phyloP scores from a whole-genome alignment of 208 protist species.

The Crithidia bombi region DNA sequence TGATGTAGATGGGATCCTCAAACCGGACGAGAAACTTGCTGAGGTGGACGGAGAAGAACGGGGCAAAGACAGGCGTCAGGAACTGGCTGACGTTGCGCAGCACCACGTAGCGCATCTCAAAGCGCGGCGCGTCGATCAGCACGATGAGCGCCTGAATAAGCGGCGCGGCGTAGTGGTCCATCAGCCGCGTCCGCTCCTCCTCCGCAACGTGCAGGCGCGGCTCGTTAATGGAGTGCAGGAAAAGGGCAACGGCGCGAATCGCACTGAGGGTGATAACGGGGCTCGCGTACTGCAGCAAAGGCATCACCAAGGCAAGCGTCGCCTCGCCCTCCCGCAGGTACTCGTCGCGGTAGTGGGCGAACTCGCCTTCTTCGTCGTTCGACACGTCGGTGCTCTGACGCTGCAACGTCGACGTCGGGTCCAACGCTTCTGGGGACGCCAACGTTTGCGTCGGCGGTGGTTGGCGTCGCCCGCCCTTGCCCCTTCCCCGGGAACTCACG shows the following conservation, averaged over 20 bases:
- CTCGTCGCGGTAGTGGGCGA: conserved; percentile 10
- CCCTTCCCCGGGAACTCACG: neutral
- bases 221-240: conserved; percentile 52
- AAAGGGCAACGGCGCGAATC: conserved; percentile 86
- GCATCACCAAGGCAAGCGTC: conserved; percentile 93
- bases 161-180: conserved; percentile 63
- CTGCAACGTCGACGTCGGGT: neutral
- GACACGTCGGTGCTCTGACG: conserved; percentile 2
- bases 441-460: neutral
- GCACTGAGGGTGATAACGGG: conserved; percentile 95
- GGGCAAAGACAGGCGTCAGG: conserved; percentile 70
- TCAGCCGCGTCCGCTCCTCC: conserved; percentile 31
- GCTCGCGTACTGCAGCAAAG: conserved; percentile 96
- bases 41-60: conserved; percentile 77
- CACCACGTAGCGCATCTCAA: conserved; percentile 97
- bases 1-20: conserved; percentile 99
- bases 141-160: conserved; percentile 91
- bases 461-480: neutral
- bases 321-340: conserved; percentile 46
- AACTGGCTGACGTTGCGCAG: conserved; percentile 98
- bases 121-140: conserved; percentile 71
- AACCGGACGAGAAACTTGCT: conserved; percentile 98
- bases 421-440: neutral
- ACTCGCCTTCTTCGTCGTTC: conserved; percentile 12
- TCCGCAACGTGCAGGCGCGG: conserved; percentile 10